phyloP scores from a whole-genome alignment of 2,329 filamentous ascomycete species.

The Sclerotinia minor region DNA sequence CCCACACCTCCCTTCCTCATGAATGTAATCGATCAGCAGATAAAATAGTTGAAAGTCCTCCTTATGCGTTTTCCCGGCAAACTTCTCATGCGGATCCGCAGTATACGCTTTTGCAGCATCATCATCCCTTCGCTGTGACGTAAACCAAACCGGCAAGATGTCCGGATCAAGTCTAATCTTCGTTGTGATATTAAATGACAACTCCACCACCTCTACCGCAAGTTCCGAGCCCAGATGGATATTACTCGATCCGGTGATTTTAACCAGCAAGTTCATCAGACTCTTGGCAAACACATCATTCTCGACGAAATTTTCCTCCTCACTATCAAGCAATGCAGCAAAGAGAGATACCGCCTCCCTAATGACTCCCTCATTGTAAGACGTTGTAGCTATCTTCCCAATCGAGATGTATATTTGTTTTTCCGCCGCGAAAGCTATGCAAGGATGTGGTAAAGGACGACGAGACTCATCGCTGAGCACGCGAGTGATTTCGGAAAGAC shows the following conservation, averaged over 20 bases:
- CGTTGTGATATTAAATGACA: constrained; percentile 93
- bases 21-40: constrained; percentile 92
- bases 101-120: constrained; percentile 40
- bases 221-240: constrained; percentile 76
- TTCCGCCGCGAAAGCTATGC: constrained; percentile 80
- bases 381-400: constrained; percentile 82
- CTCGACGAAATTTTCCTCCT: constrained; percentile 92
- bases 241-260: constrained; percentile 72
- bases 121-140: constrained; percentile 50
- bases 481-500: constrained; percentile 62
- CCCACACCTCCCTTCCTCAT: constrained; percentile 89
- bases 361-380: constrained; percentile 82
- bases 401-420: constrained; percentile 89
- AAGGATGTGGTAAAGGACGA: constrained; percentile 84
- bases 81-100: constrained; percentile 60
- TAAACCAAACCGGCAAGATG: constrained; percentile 91
- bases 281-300: constrained; percentile 82
- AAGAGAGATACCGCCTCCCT: constrained; percentile 84
- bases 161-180: constrained; percentile 89
- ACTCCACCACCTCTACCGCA: constrained; percentile 84
- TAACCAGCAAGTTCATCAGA: constrained; percentile 80
- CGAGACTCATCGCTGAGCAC: constrained; percentile 88
- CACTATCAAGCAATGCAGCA: constrained; percentile 89
- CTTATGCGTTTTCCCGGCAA: constrained; percentile 81
- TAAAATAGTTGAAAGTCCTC: constrained; percentile 97